Base-by-base conservation (phyloP, 352 stramenopile species). In the Phytophthora pini region DNA sequence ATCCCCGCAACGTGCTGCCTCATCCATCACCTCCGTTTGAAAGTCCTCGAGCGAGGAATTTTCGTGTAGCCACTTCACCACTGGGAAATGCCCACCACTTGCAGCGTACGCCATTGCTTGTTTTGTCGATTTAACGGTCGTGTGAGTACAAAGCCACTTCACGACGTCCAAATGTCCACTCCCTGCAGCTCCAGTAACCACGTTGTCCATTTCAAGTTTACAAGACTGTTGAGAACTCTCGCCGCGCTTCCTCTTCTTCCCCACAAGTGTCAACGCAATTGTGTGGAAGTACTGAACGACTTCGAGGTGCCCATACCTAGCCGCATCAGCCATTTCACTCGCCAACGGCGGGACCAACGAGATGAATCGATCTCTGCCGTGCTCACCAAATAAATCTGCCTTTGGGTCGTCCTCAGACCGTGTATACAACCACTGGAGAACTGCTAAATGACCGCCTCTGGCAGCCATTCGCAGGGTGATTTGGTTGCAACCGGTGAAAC, bases 401-500 rank as follows among this genome's bases (percentile, higher is more conserved):
- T 59, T 20, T 11, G 12, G 5, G 22, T 47, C 15, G 5, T 31
- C 39, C 10, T 27, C 13, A 41, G 48, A 59, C 39, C n/a, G 15
- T 12, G 51, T 13, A 39, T 39, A 57, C 15, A 57, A 17, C 50
- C 50, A 57, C 15, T 48, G 22, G 11, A 48, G 36, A 9, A 57
- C 38, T 7, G 36, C 15, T 13, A 57, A 17, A 26, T 47, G 20
- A 17, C 49, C 68, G 62, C 31, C 17, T 26, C 64, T 41, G 68
- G 51, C 66, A 32, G 68, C 36, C 61, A 38, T 32, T 11, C 69
- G n/a, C 24, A 49, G 61, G 32, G 20, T 10, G 45, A 10, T 29
- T 59, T 66, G 76, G 63, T 69, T 74, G 67, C 57, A 68, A 67
- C 41, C 17, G n/a, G 71, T 77, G 15, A 58, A 49, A 12, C 38